phyloP scores from a whole-genome alignment of 1,139 yeast species.

The Oligophagozyma castellii region DNA sequence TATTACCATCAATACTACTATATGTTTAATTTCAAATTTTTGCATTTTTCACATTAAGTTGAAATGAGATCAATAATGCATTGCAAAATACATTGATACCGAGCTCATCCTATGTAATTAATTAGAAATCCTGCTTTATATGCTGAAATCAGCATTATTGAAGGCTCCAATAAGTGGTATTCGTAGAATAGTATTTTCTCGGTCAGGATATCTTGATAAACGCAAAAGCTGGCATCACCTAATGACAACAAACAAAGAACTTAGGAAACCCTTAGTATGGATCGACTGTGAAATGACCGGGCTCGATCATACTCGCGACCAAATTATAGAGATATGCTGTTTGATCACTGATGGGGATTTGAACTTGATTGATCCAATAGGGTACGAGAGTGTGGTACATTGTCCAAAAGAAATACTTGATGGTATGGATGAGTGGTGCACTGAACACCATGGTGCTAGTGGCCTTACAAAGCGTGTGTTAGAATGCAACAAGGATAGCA shows the following conservation, averaged over 20 bases:
- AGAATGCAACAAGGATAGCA: conserved; percentile 38
- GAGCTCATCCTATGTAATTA: no score
- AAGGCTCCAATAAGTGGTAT: no score
- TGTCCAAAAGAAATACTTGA: conserved; percentile 53
- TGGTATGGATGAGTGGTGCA: conserved; percentile 78
- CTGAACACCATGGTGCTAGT: conserved; percentile 58
- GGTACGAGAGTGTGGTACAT: conserved; percentile 74
- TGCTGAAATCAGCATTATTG: no score
- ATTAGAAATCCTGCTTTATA: no score
- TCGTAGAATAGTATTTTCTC: no score
- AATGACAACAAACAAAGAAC: neutral
- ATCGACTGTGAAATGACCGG: conserved; percentile 95
- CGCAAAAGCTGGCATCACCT: no score
- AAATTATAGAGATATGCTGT: conserved; percentile 86
- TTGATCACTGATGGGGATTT: conserved; percentile 73
- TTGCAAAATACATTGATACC: no score
- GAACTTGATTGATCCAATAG: conserved; percentile 48
- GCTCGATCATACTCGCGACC: conserved; percentile 53
- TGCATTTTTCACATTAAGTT: no score
- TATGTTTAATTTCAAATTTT: no score
- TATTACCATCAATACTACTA: no score
- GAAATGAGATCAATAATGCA: no score
- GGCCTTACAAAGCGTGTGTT: conserved; percentile 69
- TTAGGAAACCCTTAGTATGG: conserved; percentile 49
- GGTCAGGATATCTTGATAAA: no score